phyloP scores from a whole-genome alignment of 192 early-diverging fungal genomes.

The Coemansia sp. region DNA sequence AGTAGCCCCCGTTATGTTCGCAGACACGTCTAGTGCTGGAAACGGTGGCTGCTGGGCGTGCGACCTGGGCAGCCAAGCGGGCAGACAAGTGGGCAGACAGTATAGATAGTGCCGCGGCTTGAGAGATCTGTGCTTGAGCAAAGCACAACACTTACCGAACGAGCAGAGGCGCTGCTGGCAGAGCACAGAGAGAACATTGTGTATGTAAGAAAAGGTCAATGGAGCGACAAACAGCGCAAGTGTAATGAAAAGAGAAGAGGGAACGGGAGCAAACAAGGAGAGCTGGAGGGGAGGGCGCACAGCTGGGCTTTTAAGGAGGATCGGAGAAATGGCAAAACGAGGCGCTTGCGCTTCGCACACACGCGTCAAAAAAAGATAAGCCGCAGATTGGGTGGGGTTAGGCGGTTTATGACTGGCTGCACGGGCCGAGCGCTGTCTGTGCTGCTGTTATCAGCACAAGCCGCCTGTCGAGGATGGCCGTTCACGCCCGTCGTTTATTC shows the following conservation, averaged over 20 bases:
- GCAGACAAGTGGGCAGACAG: too few relatives aligned
- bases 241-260: background rate
- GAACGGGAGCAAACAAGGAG: background rate
- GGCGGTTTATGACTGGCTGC: conserved; percentile 7
- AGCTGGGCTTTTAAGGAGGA: background rate
- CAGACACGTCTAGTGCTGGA: background rate
- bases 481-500: background rate
- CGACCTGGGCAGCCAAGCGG: background rate
- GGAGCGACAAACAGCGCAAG: conserved; percentile 6
- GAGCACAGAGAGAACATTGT: conserved; percentile 53
- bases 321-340: conserved; percentile 7
- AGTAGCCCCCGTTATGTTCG: background rate
- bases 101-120: background rate
- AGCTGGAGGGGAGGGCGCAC: background rate
- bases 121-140: background rate
- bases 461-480: background rate
- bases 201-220: background rate
- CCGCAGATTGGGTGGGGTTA: conserved; percentile 4
- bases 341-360: conserved; percentile 5
- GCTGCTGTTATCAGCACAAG: background rate
- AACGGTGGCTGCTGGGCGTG: background rate
- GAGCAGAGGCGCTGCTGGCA: conserved; percentile 34
- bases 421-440: background rate
- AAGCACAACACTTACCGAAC: conserved; percentile 43
- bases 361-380: background rate